A percentile compares a stretch with the other conserved stretches of the same genome.
These are phyloP conservation scores for Lycium barbarum DNA, from an alignment of 257 asterid genomes.

Conservation along the genomic window DNA sequence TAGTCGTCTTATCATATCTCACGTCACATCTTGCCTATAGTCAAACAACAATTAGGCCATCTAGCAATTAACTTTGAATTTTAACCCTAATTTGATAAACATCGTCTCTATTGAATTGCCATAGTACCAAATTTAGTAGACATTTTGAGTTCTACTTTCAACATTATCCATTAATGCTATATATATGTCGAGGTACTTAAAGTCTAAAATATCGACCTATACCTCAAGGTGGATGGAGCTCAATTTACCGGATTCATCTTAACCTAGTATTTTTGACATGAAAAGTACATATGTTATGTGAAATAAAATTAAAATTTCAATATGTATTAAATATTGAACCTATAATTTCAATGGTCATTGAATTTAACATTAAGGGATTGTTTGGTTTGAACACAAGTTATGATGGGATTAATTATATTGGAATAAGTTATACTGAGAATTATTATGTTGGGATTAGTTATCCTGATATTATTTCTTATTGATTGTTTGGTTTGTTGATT, in stretches of 20 bases:
- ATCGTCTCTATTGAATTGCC: neutral
- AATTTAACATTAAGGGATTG: neutral
- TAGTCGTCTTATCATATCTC: slow-evolving; percentile 3
- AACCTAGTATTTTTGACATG: neutral
- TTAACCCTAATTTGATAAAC: neutral
- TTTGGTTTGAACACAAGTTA: too few relatives aligned
- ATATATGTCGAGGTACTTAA: neutral
- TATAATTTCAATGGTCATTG: neutral
- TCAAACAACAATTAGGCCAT: slow-evolving; percentile 36
- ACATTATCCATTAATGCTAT: neutral
- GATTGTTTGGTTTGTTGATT: too few relatives aligned
- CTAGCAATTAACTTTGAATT: slow-evolving; percentile 30
- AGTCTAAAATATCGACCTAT: neutral
- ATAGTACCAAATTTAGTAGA: neutral
- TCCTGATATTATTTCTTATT: too few relatives aligned
- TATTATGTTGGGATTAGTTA: too few relatives aligned
- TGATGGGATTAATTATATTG: too few relatives aligned
- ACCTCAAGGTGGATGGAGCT: neutral
- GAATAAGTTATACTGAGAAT: too few relatives aligned
- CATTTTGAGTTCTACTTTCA: neutral
- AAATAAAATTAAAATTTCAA: too few relatives aligned
- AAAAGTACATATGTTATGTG: neutral
- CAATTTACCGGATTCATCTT: neutral
- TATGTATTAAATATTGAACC: neutral
- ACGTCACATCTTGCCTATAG: slow-evolving; percentile 24